These are phyloP conservation scores for Astrothelium macrocarpum DNA, from an alignment of 495 filamentous ascomycete genomes.

Conservation along the genomic window DNA sequence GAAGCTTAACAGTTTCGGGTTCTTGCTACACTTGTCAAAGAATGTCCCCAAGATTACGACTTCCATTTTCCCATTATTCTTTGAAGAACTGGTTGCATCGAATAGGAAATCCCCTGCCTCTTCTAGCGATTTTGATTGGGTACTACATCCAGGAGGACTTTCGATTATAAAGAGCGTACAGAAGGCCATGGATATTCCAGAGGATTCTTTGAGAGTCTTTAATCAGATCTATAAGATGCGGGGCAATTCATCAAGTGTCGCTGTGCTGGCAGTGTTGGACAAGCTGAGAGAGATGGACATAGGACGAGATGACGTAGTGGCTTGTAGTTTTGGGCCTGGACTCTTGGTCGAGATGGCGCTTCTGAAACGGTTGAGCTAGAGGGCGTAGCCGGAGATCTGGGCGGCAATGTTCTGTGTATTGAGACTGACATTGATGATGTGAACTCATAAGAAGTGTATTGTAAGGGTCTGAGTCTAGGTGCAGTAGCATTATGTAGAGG, in stretches of 20 bases:
- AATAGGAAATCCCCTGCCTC: neutral
- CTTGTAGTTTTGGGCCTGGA: slow-evolving; percentile 56
- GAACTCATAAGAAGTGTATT: no score
- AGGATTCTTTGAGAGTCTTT: slow-evolving; percentile 44
- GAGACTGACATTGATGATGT: no score
- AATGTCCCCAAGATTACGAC: slow-evolving; percentile 19
- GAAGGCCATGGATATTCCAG: slow-evolving; percentile 41
- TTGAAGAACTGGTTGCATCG: neutral
- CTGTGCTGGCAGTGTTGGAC: slow-evolving; percentile 50
- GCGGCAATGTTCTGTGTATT: no score
- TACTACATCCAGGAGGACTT: slow-evolving; percentile 55
- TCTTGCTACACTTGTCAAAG: neutral
- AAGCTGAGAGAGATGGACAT: slow-evolving; percentile 44
- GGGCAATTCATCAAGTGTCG: slow-evolving; percentile 15
- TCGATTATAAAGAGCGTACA: slow-evolving; percentile 55
- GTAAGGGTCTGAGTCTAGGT: no score
- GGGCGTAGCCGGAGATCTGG: no score
- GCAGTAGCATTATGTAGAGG: no score
- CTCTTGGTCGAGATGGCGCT: slow-evolving; percentile 49
- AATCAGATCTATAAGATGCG: slow-evolving; percentile 11
- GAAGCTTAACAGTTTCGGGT: neutral
- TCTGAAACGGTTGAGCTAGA: neutral
- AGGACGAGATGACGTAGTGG: slow-evolving; percentile 48
- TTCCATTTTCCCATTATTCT: slow-evolving; percentile 35
- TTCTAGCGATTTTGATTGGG: slow-evolving; percentile 46